Evolutionary conservation across 352 stramenopile genomes (phyloP).

Genomic region (Phytophthora quininea): DNA sequence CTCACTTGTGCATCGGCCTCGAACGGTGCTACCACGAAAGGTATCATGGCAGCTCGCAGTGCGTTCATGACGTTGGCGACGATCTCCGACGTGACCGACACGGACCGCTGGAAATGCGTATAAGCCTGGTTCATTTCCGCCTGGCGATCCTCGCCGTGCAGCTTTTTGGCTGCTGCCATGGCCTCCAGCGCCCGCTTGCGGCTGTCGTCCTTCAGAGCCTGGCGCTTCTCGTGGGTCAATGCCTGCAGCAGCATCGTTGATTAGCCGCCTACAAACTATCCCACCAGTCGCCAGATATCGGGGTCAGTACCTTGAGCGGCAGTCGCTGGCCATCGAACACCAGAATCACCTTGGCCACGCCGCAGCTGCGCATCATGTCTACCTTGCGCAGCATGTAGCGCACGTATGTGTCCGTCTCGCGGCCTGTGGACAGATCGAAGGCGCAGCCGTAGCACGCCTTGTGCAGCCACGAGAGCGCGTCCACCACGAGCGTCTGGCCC

Average conservation of each 20-base stretch:
- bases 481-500: constrained; percentile 65
- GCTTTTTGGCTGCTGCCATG: constrained; percentile 53
- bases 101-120: constrained; percentile 65
- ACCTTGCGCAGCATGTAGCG: constrained; percentile 81
- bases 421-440: constrained; percentile 73
- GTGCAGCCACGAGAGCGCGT: constrained; percentile 82
- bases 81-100: constrained; percentile 71
- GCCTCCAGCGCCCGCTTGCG: constrained; percentile 52
- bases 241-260: constrained; percentile 37
- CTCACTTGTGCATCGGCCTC: constrained; percentile 70
- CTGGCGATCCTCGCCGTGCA: constrained; percentile 53
- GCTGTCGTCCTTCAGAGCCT: constrained; percentile 63
- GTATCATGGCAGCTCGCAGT: constrained; percentile 46
- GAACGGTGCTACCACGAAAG: constrained; percentile 77
- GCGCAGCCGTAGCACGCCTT: constrained; percentile 86
- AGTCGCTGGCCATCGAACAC: constrained; percentile 82
- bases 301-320: constrained; percentile 58
- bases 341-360: constrained; percentile 61
- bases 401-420: constrained; percentile 68
- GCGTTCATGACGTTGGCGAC: constrained; percentile 63
- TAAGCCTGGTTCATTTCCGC: constrained; percentile 66
- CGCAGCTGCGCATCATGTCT: constrained; percentile 58
- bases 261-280: background rate
- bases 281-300: background rate
- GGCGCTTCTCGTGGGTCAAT: constrained; percentile 67